A percentile compares a stretch with the other conserved stretches of the same genome.
These are phyloP conservation scores for Fraxinus sp. DNA, from an alignment of 305 asterid species.

Conservation along the genomic window DNA sequence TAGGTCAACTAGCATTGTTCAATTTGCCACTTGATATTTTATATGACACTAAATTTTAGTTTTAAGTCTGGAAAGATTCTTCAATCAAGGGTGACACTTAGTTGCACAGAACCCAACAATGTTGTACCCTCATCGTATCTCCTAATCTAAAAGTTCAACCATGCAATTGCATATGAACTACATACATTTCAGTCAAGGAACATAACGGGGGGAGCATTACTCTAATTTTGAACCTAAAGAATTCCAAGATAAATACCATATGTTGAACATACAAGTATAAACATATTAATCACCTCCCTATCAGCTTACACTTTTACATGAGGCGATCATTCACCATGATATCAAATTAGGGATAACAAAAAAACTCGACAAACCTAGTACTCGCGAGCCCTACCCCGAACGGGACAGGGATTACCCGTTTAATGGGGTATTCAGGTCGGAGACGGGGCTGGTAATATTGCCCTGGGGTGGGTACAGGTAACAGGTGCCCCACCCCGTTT, in stretches of 20 bases:
- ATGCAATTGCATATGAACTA: neutral
- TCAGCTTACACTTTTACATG: neutral
- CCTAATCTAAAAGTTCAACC: neutral
- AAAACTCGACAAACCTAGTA: no score
- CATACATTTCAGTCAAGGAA: neutral
- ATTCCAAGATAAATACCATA: neutral
- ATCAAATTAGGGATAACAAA: neutral
- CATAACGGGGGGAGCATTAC: neutral
- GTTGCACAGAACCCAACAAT: neutral
- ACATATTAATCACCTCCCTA: neutral
- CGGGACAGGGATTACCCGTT: no score
- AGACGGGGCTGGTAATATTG: no score
- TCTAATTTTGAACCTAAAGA: neutral
- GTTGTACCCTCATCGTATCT: neutral
- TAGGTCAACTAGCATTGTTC: neutral
- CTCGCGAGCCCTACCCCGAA: no score
- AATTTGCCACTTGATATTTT: neutral
- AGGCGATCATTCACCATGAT: neutral
- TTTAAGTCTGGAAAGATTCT: neutral
- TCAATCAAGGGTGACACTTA: neutral
- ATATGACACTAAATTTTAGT: neutral
- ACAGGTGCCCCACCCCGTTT: no score
- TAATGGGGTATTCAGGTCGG: no score
- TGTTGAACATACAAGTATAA: neutral
- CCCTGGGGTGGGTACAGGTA: no score